These are phyloP conservation scores for Xylaria sp. DNA, from an alignment of 2,329 filamentous ascomycete genomes.

Conservation along the genomic window DNA sequence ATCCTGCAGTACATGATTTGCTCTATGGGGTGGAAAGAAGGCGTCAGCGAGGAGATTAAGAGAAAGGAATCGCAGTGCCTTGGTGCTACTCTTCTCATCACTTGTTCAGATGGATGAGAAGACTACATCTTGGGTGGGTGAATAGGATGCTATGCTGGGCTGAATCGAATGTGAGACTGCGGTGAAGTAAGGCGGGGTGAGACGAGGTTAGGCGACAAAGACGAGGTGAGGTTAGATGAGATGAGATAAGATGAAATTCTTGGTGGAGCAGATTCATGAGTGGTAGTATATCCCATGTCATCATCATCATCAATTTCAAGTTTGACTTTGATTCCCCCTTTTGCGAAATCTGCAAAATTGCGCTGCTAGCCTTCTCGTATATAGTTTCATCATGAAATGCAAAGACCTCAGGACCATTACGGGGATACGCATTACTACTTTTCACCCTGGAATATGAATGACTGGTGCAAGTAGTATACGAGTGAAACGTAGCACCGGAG, in stretches of 20 bases:
- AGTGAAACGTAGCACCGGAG: too few relatives aligned
- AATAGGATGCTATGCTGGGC: not conserved
- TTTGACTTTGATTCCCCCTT: conserved; percentile 35
- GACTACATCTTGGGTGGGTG: not conserved
- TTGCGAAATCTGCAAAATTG: conserved; percentile 21
- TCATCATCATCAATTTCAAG: conserved; percentile 5
- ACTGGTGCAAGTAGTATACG: too few relatives aligned
- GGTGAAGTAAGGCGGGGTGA: not conserved
- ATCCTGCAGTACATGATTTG: conserved; percentile 2
- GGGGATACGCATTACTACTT: not conserved
- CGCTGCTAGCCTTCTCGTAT: not conserved
- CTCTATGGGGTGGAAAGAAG: not conserved
- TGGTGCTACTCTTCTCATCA: conserved; percentile 5
- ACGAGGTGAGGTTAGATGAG: conserved; percentile 5
- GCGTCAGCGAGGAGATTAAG: not conserved
- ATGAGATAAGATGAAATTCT: conserved; percentile 4
- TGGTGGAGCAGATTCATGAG: conserved; percentile 21
- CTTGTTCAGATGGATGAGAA: not conserved
- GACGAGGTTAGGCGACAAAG: too few relatives aligned
- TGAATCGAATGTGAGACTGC: conserved; percentile 13
- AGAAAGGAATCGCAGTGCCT: conserved; percentile 4
- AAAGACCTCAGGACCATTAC: not conserved
- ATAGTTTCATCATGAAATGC: not conserved
- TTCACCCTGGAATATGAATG: too few relatives aligned
- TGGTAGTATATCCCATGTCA: conserved; percentile 31